Base-by-base conservation (phyloP, 331 rosid species). In the Malus hybrid region DNA sequence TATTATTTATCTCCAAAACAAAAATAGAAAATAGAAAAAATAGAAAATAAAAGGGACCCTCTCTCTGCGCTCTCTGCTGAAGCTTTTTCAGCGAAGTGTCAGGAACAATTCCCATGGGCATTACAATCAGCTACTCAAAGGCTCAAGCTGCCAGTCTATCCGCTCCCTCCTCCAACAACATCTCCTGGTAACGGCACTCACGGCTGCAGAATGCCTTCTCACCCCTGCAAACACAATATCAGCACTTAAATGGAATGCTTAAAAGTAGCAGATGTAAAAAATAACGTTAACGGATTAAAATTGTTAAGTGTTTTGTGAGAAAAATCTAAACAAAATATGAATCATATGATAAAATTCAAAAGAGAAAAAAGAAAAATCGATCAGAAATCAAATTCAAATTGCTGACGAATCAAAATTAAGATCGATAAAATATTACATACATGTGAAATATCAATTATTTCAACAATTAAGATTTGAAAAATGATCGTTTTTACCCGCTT, bases 121-220 rank as follows among this genome's bases (percentile, higher is more conserved):
- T 44, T 12, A 44, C 24, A 18, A n/a, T 18, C 24, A 54, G 60
- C 60, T 6, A 19, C 24, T 54, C 59, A 16, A 39, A 9, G 15
- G 66, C 44, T 83, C 83, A 2, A 9, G 73, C 67, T 68, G 65
- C 90, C 80, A 77, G 54, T 34, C 83, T 84, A 19, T 44, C 83
- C 77, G 76, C 76, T 60, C 76, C 86, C 50, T 90, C 96, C 67
- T 91, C 98, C 79, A 88, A 74, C 81, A 85, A 16, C 82, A 93
- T 93, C 80, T 83, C 93, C 70, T 90, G 86, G 72, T 71, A 72
- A 10, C 98, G 89, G 76, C 98, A 93, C 64, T 93, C 98, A 34
- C 80, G 33, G 86, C 98, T 93, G 88, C 98, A 93, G 80, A 91
- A 93, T 29, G 96, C 98, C 67, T 86, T 87, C 76, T 93, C 97